Base-by-base conservation (phyloP, 2,329 filamentous ascomycete genomes). In the Apiospora kogelbergensis region DNA sequence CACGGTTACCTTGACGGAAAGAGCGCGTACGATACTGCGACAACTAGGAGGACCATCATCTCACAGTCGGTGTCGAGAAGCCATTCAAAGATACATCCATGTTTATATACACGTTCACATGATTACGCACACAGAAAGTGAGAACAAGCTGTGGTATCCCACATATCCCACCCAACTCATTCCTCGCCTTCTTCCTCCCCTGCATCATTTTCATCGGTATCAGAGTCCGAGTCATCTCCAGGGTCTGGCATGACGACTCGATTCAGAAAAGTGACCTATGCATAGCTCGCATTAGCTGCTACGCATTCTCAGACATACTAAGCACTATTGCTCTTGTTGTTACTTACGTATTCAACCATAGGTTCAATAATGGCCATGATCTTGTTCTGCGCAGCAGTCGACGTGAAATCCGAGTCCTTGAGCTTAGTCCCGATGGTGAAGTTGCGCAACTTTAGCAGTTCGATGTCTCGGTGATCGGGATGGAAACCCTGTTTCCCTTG, bases 281-380 rank as follows among this genome's bases (percentile, higher is more conserved):
- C 40, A 26, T 26, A 10, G n/a, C 30, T 20, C 26, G 9, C 9
- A 13, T 60, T 60, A 60, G 53, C 30, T n/a, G 53, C 17, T 3
- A n/a, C 15, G 6, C 26, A 37, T n/a, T 37, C 4, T 9, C 7
- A 20, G 6, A 37, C 11, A 37, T 3, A n/a, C 15, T n/a, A 30
- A 9, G 5, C 20, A 3, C n/a, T 37, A 7, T 37, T 17, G 20
- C 20, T n/a, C 1, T 22, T 60, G 37, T 22, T 60, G 37, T n/a
- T 20, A 88, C 93, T 91, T 83, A 97, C 94, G 82, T 95, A 97
- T 53, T 90, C 90, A 71, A 89, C 89, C 86, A 97, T 88, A 66
- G 88, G 85, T 41, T 84, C 83, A 72, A 97, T 82, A 26, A 94
- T 81, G 46, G 87, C 84, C 66, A 85, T 84, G 67, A 97, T 85